These are phyloP conservation scores for Hypoxylon sp. DNA, from an alignment of 2,329 filamentous ascomycete genomes.

Conservation along the genomic window DNA sequence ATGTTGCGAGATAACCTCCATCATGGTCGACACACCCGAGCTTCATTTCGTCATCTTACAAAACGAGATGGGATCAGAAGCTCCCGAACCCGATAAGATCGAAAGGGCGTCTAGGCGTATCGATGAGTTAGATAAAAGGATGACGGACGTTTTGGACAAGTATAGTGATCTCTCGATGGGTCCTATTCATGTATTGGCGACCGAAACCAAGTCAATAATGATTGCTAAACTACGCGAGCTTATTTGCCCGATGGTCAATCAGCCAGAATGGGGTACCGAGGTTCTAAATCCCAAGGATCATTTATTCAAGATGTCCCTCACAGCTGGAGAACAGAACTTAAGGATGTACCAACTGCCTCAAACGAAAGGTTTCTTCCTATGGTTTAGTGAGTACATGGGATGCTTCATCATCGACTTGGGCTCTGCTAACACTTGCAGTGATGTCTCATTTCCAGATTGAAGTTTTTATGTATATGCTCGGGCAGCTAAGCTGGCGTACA, in stretches of 20 bases:
- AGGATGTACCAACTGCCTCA: constrained; percentile 61
- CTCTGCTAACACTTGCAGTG: constrained; percentile 46
- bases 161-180: constrained; percentile 68
- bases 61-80: constrained; percentile 57
- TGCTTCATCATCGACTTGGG: neutral
- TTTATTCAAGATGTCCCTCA: constrained; percentile 69
- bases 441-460: constrained; percentile 68
- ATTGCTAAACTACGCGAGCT: constrained; percentile 66
- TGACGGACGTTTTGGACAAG: constrained; percentile 64
- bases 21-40: constrained; percentile 64
- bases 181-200: constrained; percentile 66
- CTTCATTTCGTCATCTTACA: constrained; percentile 67
- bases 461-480: constrained; percentile 69
- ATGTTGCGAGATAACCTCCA: constrained; percentile 65
- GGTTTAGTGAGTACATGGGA: constrained; percentile 63
- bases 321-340: constrained; percentile 64
- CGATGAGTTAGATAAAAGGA: constrained; percentile 59
- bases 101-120: constrained; percentile 62
- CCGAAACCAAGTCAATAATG: constrained; percentile 64
- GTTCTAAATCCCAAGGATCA: constrained; percentile 66
- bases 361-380: constrained; percentile 64
- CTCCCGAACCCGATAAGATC: constrained; percentile 52
- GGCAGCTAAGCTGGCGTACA: constrained; percentile 66
- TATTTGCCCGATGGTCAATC: constrained; percentile 62
- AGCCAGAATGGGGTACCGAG: constrained; percentile 66